A percentile compares a stretch with the other conserved stretches of the same genome.
Conservation (phyloP, 2,329 filamentous ascomycete genomes). For the Ramularia collo-cygni region DNA sequence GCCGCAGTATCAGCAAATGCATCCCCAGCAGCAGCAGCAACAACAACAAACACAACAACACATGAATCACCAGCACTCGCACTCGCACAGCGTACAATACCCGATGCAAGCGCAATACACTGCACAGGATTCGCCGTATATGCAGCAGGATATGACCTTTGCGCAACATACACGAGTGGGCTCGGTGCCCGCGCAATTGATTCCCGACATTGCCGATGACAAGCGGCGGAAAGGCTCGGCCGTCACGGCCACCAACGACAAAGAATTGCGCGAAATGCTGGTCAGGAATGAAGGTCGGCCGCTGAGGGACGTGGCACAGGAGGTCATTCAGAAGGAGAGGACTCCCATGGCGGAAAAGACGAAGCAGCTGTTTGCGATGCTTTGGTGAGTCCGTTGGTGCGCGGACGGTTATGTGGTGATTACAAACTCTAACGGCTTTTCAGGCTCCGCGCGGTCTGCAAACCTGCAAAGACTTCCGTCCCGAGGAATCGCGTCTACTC, state of each 20-base stretch:
- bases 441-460: constrained; percentile 69
- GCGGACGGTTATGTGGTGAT: not conserved
- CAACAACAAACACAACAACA: constrained; percentile 9
- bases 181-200: constrained; percentile 21
- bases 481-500: constrained; percentile 90
- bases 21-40: constrained; percentile 11
- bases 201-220: constrained; percentile 33
- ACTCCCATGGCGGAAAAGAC: constrained; percentile 76
- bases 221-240: constrained; percentile 51
- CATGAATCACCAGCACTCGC: constrained; percentile 6
- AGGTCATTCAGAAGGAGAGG: constrained; percentile 71
- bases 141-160: constrained; percentile 24
- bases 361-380: constrained; percentile 81
- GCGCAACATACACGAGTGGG: constrained; percentile 21
- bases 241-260: constrained; percentile 71
- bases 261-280: constrained; percentile 71
- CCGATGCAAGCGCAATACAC: constrained; percentile 19
- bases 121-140: constrained; percentile 21
- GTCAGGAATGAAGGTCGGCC: constrained; percentile 60
- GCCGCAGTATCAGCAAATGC: constrained; percentile 15
- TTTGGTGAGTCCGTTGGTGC: constrained; percentile 58
- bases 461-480: constrained; percentile 74
- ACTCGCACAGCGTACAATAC: constrained; percentile 15
- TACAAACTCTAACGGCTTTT: constrained; percentile 22
- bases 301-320: constrained; percentile 64